Percentiles rank a stretch among this genome's conserved stretches.
phyloP scores from a whole-genome alignment of 2,329 filamentous ascomycete species.

The Cephalotrichum gorgonifer region DNA sequence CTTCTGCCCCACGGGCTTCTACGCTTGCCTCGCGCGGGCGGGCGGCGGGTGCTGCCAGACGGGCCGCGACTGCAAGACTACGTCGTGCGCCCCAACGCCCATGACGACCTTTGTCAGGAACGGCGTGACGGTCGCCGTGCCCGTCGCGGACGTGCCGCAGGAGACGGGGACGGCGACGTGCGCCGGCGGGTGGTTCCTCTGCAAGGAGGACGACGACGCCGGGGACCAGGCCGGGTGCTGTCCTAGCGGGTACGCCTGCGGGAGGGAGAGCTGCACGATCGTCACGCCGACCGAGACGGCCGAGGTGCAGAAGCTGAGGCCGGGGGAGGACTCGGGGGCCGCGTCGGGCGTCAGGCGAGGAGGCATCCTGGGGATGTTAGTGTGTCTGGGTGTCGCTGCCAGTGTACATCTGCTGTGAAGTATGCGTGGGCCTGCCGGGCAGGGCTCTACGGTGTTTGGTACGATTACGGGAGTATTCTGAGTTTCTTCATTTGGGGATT shows the following conservation, averaged over 20 bases:
- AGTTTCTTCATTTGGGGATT: too few relatives aligned
- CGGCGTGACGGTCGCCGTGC: slow-evolving; percentile 62
- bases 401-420: not conserved
- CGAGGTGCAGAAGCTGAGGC: slow-evolving; percentile 44
- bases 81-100: slow-evolving; percentile 58
- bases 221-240: slow-evolving; percentile 73
- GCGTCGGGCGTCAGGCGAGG: not conserved
- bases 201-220: slow-evolving; percentile 35
- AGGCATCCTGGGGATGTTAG: not conserved
- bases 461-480: too few relatives aligned
- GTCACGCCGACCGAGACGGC: slow-evolving; percentile 39
- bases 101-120: slow-evolving; percentile 55
- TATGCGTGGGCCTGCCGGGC: too few relatives aligned
- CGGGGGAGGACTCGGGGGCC: slow-evolving; percentile 10
- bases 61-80: slow-evolving; percentile 72
- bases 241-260: slow-evolving; percentile 66
- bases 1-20: slow-evolving; percentile 78
- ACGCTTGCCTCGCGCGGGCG: slow-evolving; percentile 76
- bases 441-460: too few relatives aligned
- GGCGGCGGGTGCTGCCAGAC: slow-evolving; percentile 81
- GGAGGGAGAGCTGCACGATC: slow-evolving; percentile 59
- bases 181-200: slow-evolving; percentile 71
- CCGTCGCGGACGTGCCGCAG: slow-evolving; percentile 33
- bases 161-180: slow-evolving; percentile 43
- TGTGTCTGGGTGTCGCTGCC: not conserved